Conservation (phyloP, 306 rosid species). For the Dalbergia cochinchinensis region DNA sequence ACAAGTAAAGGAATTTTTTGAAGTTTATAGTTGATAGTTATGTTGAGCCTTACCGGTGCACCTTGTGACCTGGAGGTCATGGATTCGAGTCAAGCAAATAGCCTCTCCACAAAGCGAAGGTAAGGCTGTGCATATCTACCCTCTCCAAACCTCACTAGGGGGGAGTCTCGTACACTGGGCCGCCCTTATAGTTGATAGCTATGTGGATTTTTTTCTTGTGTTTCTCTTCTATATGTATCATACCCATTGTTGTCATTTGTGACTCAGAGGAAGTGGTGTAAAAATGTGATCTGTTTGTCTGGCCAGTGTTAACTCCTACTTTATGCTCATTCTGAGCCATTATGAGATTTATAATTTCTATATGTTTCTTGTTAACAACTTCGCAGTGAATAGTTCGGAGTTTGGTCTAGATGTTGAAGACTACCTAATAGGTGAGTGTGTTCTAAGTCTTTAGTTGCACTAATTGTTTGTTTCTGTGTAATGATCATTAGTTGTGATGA, state of each 20-base stretch:
- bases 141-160: too few species aligned
- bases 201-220: not conserved
- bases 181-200: not conserved
- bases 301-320: conserved; percentile 21
- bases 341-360: conserved; percentile 16
- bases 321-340: not conserved
- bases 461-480: conserved; percentile 13
- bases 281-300: not conserved
- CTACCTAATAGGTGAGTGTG: conserved; percentile 86
- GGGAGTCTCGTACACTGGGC: too few species aligned
- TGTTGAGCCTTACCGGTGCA: too few species aligned
- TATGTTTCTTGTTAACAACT: conserved; percentile 34
- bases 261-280: conserved; percentile 3
- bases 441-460: conserved; percentile 26
- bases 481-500: conserved; percentile 28
- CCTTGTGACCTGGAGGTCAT: too few species aligned
- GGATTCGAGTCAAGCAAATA: too few species aligned
- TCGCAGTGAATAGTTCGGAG: conserved; percentile 78
- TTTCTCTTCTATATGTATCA: conserved; percentile 6
- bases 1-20: conserved; percentile 1
- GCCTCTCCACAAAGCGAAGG: too few species aligned
- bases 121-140: too few species aligned
- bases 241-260: conserved; percentile 2
- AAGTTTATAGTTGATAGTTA: not conserved
- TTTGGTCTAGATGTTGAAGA: conserved; percentile 89